These are phyloP conservation scores for Pelargonium australe DNA, from an alignment of 441 rosid genomes.

Conservation along the genomic window DNA sequence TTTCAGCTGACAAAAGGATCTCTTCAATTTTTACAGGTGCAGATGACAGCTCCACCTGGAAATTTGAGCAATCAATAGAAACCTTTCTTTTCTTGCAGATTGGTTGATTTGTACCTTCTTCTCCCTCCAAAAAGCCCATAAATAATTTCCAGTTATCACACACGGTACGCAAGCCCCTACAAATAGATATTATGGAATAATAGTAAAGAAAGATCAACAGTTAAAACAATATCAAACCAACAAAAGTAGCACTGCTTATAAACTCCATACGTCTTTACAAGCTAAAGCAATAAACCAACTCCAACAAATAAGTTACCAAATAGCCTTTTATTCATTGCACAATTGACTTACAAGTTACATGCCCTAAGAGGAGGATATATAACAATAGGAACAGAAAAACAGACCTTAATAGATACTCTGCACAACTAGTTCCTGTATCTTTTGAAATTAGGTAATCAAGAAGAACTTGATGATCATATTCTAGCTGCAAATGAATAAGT, in stretches of 20 bases:
- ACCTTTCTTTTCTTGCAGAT: constrained; percentile 50
- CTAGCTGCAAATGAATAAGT: constrained; percentile 42
- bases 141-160: constrained; percentile 58
- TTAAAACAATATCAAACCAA: background rate
- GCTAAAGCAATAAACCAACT: constrained; percentile 1
- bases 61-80: constrained; percentile 23
- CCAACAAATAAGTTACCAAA: background rate
- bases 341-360: constrained; percentile 11
- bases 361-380: constrained; percentile 1
- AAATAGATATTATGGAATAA: constrained; percentile 1
- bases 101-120: constrained; percentile 23
- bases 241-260: background rate
- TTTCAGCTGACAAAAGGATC: constrained; percentile 17
- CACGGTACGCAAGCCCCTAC: constrained; percentile 59
- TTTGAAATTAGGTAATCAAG: constrained; percentile 89
- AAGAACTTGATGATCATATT: constrained; percentile 83
- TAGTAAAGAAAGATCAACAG: no score
- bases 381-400: constrained; percentile 15
- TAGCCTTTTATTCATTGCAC: background rate
- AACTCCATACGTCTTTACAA: background rate
- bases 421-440: constrained; percentile 66
- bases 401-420: constrained; percentile 77
- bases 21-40: constrained; percentile 2
- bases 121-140: constrained; percentile 35
- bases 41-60: constrained; percentile 22